Percentiles rank a stretch among this genome's conserved stretches.
These are phyloP conservation scores for Nicotiana obtusifolia DNA, from an alignment of 257 asterid genomes.

Conservation along the genomic window DNA sequence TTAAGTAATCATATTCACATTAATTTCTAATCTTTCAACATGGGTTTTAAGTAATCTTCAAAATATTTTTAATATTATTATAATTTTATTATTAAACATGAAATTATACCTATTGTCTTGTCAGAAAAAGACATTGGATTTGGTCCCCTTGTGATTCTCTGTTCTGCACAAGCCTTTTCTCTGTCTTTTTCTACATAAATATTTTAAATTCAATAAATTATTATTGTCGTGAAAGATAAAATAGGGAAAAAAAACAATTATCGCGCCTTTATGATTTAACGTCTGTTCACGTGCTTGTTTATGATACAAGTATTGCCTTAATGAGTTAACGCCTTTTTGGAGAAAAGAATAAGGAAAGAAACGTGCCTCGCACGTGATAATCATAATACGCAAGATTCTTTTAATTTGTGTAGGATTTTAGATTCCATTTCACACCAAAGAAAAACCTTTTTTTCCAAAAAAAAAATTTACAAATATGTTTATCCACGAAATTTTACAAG, in stretches of 20 bases:
- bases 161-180: neutral
- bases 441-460: too few relatives aligned
- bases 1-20: neutral
- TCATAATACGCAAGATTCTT: neutral
- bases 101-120: neutral
- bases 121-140: neutral
- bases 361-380: neutral
- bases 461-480: too few relatives aligned
- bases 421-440: too few relatives aligned
- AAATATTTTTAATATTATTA: neutral
- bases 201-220: too few relatives aligned
- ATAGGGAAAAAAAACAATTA: neutral
- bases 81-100: neutral
- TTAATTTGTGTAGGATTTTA: neutral
- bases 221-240: neutral
- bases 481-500: too few relatives aligned
- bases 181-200: neutral
- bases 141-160: neutral
- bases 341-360: neutral
- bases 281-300: neutral
- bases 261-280: constrained; percentile 8
- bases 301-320: neutral
- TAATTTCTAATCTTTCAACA: neutral
- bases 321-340: neutral
- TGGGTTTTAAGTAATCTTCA: neutral